Evolutionary conservation across 164 flowering plant species (phyloP).

Genomic region (Tetrastigma voinierianum): DNA sequence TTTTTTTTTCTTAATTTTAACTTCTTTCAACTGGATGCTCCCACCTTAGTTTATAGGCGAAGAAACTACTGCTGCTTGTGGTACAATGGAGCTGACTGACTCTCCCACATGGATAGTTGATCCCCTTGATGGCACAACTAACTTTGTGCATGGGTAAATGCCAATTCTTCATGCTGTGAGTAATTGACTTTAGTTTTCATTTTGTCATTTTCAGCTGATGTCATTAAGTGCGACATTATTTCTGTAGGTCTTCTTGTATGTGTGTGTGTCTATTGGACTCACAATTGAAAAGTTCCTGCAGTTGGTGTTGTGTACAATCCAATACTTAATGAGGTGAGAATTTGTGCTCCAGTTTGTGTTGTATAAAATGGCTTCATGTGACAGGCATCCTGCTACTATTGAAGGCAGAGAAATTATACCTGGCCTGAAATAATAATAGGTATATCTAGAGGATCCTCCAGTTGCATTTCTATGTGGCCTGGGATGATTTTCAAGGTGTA

Average conservation of each 20-base stretch:
- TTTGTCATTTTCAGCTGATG: background rate
- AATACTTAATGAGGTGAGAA: conserved; percentile 82
- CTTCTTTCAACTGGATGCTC: conserved; percentile 7
- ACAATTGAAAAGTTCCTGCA: conserved; percentile 75
- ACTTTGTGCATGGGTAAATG: conserved; percentile 91
- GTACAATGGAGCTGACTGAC: conserved; percentile 72
- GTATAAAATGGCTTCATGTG: no score
- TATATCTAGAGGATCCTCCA: no score
- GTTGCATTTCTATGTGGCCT: no score
- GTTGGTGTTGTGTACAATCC: conserved; percentile 98
- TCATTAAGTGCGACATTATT: background rate
- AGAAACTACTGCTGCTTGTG: conserved; percentile 91
- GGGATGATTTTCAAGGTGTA: no score
- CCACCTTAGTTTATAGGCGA: conserved; percentile 83
- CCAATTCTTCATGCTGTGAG: background rate
- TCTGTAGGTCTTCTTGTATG: conserved; percentile 84
- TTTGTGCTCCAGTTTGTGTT: no score
- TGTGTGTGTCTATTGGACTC: conserved; percentile 94
- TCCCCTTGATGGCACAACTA: conserved; percentile 97
- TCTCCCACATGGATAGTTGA: conserved; percentile 98
- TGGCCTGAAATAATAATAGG: no score
- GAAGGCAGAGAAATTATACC: no score
- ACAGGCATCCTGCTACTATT: no score
- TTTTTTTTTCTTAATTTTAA: background rate
- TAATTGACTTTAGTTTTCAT: background rate